Evolutionary conservation across 2,329 filamentous ascomycete species (phyloP).

Genomic region (Fonsecaea multimorphosa): DNA sequence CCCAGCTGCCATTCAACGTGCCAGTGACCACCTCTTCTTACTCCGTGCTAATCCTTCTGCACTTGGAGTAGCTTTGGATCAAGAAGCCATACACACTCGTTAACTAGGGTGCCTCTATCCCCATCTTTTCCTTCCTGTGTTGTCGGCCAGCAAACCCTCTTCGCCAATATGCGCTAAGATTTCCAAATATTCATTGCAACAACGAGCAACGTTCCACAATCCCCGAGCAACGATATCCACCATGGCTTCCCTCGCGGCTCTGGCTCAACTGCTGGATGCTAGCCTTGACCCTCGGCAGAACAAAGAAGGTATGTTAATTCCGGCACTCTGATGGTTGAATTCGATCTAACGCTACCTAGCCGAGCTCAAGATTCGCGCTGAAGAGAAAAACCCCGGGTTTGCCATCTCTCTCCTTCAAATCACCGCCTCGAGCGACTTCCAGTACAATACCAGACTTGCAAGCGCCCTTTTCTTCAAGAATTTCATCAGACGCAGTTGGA

Average conservation of each 20-base stretch:
- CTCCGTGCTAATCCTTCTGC: not conserved
- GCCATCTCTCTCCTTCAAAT: conserved; percentile 88
- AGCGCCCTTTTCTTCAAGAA: conserved; percentile 98
- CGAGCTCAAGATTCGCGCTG: conserved; percentile 76
- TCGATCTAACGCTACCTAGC: conserved; percentile 59
- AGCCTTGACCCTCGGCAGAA: conserved; percentile 87
- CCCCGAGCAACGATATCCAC: not conserved
- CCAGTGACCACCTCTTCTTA: not conserved
- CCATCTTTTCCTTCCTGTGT: not conserved
- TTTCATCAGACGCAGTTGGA: conserved; percentile 93
- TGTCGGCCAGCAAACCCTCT: not conserved
- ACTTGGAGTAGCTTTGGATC: not conserved
- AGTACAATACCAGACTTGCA: conserved; percentile 80
- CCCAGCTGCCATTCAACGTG: not conserved
- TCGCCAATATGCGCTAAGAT: not conserved
- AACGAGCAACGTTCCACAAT: not conserved
- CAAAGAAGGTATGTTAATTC: conserved; percentile 74
- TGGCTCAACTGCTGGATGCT: conserved; percentile 86
- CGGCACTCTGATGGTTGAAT: not conserved
- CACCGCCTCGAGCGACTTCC: conserved; percentile 75
- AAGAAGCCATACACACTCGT: not conserved
- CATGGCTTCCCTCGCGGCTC: conserved; percentile 58
- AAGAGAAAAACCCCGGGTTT: conserved; percentile 85
- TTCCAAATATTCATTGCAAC: not conserved
- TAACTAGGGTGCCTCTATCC: not conserved